Evolutionary conservation across 2,329 filamentous ascomycete species (phyloP).

Genomic region (Seiridium unicorne): DNA sequence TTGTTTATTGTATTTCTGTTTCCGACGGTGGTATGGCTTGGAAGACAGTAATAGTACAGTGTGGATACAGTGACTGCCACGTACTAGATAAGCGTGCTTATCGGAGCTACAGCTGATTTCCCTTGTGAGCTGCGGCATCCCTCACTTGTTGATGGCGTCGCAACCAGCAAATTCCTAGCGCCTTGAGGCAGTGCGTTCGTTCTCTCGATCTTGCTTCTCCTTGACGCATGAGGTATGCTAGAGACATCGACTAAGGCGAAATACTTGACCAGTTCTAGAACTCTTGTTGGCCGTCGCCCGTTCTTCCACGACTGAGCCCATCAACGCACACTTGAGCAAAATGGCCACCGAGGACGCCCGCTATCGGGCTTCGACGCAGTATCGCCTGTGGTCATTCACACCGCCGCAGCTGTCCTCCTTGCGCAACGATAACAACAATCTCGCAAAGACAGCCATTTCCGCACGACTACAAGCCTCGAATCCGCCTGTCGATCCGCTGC

Average conservation of each 20-base stretch:
- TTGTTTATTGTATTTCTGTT: too few species aligned
- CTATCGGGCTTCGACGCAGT: constrained; percentile 89
- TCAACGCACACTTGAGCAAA: not conserved
- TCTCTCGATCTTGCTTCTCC: too few species aligned
- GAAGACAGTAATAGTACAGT: not conserved
- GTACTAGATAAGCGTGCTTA: not conserved
- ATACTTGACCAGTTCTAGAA: too few species aligned
- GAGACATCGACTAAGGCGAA: too few species aligned
- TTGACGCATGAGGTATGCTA: too few species aligned
- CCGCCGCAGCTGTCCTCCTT: constrained; percentile 67
- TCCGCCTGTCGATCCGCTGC: constrained; percentile 47
- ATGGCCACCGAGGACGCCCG: constrained; percentile 86
- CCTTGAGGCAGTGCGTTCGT: too few species aligned
- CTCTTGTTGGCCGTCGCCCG: not conserved
- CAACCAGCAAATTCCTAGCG: too few species aligned
- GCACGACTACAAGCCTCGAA: constrained; percentile 53
- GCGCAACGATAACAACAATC: constrained; percentile 74
- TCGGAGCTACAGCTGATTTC: not conserved
- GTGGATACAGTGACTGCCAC: not conserved
- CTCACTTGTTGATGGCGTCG: too few species aligned
- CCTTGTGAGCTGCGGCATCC: not conserved
- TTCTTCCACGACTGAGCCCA: not conserved
- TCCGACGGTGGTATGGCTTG: too few species aligned
- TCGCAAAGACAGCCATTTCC: constrained; percentile 64
- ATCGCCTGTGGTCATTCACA: constrained; percentile 88